A percentile compares a stretch with the other conserved stretches of the same genome.
Conservation (phyloP, 768 basidiomycete species). For the Omphalotus guepiniiformis region DNA sequence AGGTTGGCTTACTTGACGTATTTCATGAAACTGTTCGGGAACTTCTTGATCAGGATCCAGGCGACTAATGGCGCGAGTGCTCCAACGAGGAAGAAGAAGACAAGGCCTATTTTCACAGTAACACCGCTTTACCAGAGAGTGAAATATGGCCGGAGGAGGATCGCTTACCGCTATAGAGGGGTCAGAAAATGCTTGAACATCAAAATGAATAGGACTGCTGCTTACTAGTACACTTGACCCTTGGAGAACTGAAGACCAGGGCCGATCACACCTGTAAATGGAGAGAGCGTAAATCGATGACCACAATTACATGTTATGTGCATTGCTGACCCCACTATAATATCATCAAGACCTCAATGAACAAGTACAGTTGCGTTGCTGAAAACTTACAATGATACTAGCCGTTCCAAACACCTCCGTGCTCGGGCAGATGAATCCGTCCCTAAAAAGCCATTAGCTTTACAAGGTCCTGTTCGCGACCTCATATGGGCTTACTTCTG, state of each 20-base stretch:
- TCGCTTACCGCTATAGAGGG: constrained; percentile 12
- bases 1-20: constrained; percentile 71
- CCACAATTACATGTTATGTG: too few species aligned
- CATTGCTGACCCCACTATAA: constrained; percentile 12
- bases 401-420: constrained; percentile 78
- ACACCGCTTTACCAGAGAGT: constrained; percentile 25
- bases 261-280: constrained; percentile 55
- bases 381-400: constrained; percentile 50
- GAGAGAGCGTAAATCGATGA: too few species aligned
- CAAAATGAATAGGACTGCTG: too few species aligned
- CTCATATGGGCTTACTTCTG: too few species aligned
- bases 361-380: too few species aligned
- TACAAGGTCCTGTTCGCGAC: too few species aligned
- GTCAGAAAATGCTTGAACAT: constrained; percentile 15
- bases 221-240: constrained; percentile 58
- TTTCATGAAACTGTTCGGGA: constrained; percentile 57
- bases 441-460: too few species aligned
- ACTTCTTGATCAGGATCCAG: constrained; percentile 58
- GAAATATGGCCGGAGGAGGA: too few species aligned
- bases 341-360: not conserved
- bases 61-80: constrained; percentile 58
- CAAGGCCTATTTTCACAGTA: constrained; percentile 47
- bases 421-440: constrained; percentile 66
- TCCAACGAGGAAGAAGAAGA: constrained; percentile 74
- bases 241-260: constrained; percentile 55